phyloP scores from a whole-genome alignment of 1,139 yeast species.

The Arxiozyma heterogenica region DNA sequence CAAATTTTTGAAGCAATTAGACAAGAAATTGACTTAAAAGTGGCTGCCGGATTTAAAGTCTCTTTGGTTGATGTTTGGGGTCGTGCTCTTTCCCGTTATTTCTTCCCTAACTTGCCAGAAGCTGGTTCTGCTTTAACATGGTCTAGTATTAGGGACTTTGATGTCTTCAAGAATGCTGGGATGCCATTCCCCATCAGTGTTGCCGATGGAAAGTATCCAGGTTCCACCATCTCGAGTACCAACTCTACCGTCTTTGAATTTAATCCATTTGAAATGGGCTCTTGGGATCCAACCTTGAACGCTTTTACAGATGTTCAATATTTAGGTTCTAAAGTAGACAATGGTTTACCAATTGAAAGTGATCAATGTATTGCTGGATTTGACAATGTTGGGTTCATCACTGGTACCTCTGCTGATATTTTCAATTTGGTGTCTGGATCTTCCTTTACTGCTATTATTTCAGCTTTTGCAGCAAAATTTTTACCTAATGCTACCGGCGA shows the following conservation, averaged over 20 bases:
- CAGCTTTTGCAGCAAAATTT: conserved; percentile 35
- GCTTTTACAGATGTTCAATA: conserved; percentile 63
- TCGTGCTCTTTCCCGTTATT: conserved; percentile 67
- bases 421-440: conserved; percentile 8
- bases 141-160: conserved; percentile 48
- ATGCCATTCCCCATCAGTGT: conserved; percentile 84
- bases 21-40: conserved; percentile 38
- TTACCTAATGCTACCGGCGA: conserved; percentile 5
- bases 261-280: conserved; percentile 76
- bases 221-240: conserved; percentile 43
- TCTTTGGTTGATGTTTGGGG: conserved; percentile 90
- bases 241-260: conserved; percentile 74
- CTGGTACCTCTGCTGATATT: conserved; percentile 76
- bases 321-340: conserved; percentile 54
- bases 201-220: conserved; percentile 71
- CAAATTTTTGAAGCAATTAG: conserved; percentile 23
- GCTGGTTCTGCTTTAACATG: conserved; percentile 59
- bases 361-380: conserved; percentile 54
- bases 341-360: conserved; percentile 42
- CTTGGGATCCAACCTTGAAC: conserved; percentile 74
- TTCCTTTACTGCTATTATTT: background rate
- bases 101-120: conserved; percentile 45
- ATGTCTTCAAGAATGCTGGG: conserved; percentile 45
- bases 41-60: conserved; percentile 66
- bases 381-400: conserved; percentile 66